Evolutionary conservation across 805 yeast species (phyloP).

Genomic region (Yarrowia sp.): DNA sequence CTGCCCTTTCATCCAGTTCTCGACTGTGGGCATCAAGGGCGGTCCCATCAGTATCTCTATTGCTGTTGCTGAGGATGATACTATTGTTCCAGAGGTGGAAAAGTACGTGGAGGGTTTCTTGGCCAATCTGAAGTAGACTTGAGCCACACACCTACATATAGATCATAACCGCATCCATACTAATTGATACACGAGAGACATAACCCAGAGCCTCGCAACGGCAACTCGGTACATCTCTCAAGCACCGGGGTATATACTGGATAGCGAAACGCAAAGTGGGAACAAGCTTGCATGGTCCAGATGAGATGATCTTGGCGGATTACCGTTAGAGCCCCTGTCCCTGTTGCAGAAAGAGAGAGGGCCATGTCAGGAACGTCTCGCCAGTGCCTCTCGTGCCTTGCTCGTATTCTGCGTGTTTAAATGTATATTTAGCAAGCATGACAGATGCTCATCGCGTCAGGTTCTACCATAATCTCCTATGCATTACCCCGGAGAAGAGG

Average conservation of each 20-base stretch:
- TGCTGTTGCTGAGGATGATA: conserved; percentile 32
- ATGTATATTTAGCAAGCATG: conserved; percentile 6
- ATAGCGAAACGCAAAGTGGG: neutral
- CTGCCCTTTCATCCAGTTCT: conserved; percentile 33
- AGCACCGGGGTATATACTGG: neutral
- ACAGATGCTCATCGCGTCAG: conserved; percentile 10
- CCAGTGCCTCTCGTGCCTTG: neutral
- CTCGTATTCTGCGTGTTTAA: neutral
- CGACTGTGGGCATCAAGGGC: conserved; percentile 17
- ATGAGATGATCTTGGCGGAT: conserved; percentile 10
- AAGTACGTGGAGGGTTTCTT: conserved; percentile 2
- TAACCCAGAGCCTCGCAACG: too few species aligned
- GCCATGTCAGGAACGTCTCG: neutral
- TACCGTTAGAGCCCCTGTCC: neutral
- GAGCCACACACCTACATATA: neutral
- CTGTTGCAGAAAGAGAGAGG: too few species aligned
- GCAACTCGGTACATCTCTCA: too few species aligned
- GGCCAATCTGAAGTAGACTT: neutral
- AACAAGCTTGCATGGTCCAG: conserved; percentile 2
- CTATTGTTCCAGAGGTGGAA: neutral
- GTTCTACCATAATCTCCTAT: neutral
- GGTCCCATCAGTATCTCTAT: conserved; percentile 28
- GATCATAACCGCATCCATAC: neutral
- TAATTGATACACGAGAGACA: too few species aligned
- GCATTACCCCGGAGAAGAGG: too few species aligned